Percentiles rank a stretch among this genome's conserved stretches.
These are phyloP conservation scores for Yarrowia galli DNA, from an alignment of 1,139 yeast genomes.

Conservation along the genomic window DNA sequence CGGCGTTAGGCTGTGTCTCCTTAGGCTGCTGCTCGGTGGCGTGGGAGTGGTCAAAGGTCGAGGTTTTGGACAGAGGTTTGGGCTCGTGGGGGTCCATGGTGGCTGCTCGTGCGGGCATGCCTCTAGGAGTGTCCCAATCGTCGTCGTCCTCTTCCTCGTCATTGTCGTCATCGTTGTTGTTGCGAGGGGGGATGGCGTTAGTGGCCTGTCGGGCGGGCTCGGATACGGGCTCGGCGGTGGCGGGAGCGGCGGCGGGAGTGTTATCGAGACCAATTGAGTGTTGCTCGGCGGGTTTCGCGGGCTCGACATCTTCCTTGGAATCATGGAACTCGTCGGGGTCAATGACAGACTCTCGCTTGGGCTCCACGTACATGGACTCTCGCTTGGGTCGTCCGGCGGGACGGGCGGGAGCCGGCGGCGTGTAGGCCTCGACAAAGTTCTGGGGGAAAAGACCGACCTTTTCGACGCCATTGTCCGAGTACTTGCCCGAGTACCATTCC, in stretches of 20 bases:
- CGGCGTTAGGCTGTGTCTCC: slow-evolving; percentile 10
- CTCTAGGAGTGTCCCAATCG: slow-evolving; percentile 38
- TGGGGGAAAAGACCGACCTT: slow-evolving; percentile 85
- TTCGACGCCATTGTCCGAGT: slow-evolving; percentile 54
- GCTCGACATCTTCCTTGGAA: neutral
- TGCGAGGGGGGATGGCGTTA: slow-evolving; percentile 12
- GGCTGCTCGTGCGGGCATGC: slow-evolving; percentile 38
- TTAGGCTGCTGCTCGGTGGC: neutral
- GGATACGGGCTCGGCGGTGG: slow-evolving; percentile 1
- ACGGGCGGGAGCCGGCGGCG: slow-evolving; percentile 40
- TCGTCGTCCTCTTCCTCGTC: slow-evolving; percentile 42
- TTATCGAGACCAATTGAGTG: slow-evolving; percentile 24
- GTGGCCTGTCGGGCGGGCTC: slow-evolving; percentile 13
- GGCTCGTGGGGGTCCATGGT: slow-evolving; percentile 34
- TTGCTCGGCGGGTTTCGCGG: slow-evolving; percentile 17
- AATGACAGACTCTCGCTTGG: slow-evolving; percentile 7
- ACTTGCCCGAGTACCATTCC: slow-evolving; percentile 87
- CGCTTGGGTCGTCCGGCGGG: slow-evolving; percentile 44
- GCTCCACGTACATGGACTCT: slow-evolving; percentile 38
- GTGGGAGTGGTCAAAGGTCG: slow-evolving; percentile 23
- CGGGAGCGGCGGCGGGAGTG: neutral
- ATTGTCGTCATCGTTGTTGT: slow-evolving; percentile 19
- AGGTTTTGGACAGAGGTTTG: slow-evolving; percentile 34
- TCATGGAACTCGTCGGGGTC: slow-evolving; percentile 31
- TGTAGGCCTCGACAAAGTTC: slow-evolving; percentile 68